Evolutionary conservation across 2,329 filamentous ascomycete genomes (phyloP), one percentile per base, ranked within the genome.

Genomic region (Nemania sp.): DNA sequence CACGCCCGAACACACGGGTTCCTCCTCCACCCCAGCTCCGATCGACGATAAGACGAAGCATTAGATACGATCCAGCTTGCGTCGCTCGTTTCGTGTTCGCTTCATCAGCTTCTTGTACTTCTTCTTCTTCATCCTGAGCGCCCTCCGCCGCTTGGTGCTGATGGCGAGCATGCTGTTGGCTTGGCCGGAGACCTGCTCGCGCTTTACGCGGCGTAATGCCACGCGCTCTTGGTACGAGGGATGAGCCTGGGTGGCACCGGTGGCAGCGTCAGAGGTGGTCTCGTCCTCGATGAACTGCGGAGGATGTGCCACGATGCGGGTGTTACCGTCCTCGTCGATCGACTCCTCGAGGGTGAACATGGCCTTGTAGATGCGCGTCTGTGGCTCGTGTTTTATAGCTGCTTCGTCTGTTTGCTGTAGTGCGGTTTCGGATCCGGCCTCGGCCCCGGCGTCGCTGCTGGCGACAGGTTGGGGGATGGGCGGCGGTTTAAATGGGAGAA

Each of bases 61-160:
- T 74, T 77, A 84, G 60, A 82, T 77, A 68, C 86, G 82, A 67
- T 89, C 90, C 67, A 94, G 79, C 78, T 92, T 96, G 70, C 91
- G 86, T 70, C 93, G 87, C 78, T 91, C 74, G 71, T 90, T 93
- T 72, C 93, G 85, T 68, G 93, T 97, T 74, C 86, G 83, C 80
- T 88, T 90, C 89, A 96, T 91, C 64, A 97, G 80, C 84, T 99
- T 99, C 91, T 97, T 97, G 76, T 96, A 96, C 86, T 99, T 99
- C 83, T 97, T 93, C 84, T 97, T 99, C 89, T 99, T 99, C 92
- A 99, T 99, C 84, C 91, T 96, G 69, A 97, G 77, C 78, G 94
- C 95, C 70, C 91, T 81, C 75, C 96, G 91, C 73, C 94, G 83
- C 80, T 88, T 91, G 64, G 97, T 93, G 69, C 90, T 96, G 70